These are phyloP conservation scores for Microcera coccophila DNA, from an alignment of 2,329 filamentous ascomycete species.

Conservation along the genomic window DNA sequence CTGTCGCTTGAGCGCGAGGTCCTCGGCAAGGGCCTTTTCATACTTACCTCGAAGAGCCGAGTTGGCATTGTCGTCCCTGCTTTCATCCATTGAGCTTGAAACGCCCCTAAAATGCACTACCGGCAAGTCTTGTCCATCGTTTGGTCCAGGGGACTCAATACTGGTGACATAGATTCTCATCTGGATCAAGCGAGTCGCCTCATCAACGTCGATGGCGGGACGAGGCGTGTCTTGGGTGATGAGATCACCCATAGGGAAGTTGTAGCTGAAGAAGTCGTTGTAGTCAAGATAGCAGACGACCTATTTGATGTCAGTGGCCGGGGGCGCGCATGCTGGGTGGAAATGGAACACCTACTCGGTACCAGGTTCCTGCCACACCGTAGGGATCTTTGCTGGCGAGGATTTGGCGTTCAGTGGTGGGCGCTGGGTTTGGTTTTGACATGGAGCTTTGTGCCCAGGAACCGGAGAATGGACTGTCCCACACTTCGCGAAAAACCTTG, in stretches of 20 bases:
- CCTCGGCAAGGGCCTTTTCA: not conserved
- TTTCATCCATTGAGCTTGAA: slow-evolving; percentile 58
- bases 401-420: slow-evolving; percentile 34
- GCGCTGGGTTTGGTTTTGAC: slow-evolving; percentile 32
- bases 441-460: slow-evolving; percentile 50
- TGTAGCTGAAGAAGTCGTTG: slow-evolving; percentile 68
- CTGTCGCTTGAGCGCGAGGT: slow-evolving; percentile 12
- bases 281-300: slow-evolving; percentile 59
- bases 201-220: slow-evolving; percentile 54
- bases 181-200: slow-evolving; percentile 67
- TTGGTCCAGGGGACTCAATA: slow-evolving; percentile 55
- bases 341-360: slow-evolving; percentile 48
- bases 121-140: slow-evolving; percentile 56
- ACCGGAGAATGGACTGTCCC: slow-evolving; percentile 54
- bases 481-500: slow-evolving; percentile 49
- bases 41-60: slow-evolving; percentile 59
- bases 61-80: slow-evolving; percentile 66
- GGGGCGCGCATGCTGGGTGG: not conserved
- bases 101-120: slow-evolving; percentile 66
- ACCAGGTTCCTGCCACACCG: slow-evolving; percentile 66
- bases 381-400: slow-evolving; percentile 64
- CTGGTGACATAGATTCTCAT: slow-evolving; percentile 62
- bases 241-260: slow-evolving; percentile 52
- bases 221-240: slow-evolving; percentile 43
- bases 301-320: slow-evolving; percentile 26